These are phyloP conservation scores for Monosporozyma siamensis DNA, from an alignment of 805 yeast genomes.

Conservation along the genomic window DNA sequence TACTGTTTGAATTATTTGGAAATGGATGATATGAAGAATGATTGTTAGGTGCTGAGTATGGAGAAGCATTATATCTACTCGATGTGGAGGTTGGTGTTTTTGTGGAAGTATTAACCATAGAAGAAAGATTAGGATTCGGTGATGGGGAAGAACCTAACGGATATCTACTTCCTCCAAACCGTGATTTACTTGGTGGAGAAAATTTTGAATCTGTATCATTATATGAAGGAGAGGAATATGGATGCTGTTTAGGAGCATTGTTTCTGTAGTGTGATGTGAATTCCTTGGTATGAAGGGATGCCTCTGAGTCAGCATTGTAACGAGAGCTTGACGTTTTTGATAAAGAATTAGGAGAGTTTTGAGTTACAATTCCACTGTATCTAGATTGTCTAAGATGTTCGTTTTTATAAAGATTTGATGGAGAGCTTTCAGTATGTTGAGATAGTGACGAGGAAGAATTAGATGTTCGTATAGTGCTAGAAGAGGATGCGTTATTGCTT, in stretches of 20 bases:
- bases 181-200: background rate
- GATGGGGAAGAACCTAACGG: background rate
- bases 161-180: background rate
- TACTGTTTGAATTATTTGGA: background rate
- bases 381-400: slow-evolving; percentile 2
- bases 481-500: background rate
- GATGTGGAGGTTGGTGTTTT: slow-evolving; percentile 3
- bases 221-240: background rate
- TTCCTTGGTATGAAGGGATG: background rate
- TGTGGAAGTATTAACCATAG: background rate
- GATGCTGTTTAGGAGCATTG: background rate
- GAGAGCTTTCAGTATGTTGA: background rate
- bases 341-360: background rate
- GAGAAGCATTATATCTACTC: background rate
- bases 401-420: background rate
- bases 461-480: background rate
- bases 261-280: background rate
- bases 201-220: background rate
- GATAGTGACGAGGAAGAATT: background rate
- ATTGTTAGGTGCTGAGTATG: background rate
- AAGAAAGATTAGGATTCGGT: background rate
- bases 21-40: background rate
- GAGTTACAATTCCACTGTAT: background rate
- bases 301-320: background rate
- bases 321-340: background rate